phyloP scores from a whole-genome alignment of 2,329 filamentous ascomycete species.

The Hymenoscyphus scutula region DNA sequence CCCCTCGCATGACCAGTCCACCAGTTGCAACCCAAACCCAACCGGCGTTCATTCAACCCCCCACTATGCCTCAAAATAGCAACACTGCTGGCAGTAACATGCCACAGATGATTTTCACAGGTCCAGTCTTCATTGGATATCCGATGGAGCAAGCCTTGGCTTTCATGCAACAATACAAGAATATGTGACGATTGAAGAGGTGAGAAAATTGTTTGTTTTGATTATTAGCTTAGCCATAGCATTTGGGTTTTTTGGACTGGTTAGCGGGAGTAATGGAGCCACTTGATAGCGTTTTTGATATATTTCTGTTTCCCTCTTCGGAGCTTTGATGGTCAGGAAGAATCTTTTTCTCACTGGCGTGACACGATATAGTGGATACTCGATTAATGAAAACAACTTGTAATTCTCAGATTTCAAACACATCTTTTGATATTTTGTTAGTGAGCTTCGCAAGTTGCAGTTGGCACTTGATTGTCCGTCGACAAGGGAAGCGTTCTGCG shows the following conservation, averaged over 20 bases:
- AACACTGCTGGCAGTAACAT: conserved; percentile 16
- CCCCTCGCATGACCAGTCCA: conserved; percentile 7
- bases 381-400: not conserved
- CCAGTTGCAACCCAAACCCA: conserved; percentile 38
- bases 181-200: conserved; percentile 21
- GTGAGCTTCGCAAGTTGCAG: too few relatives aligned
- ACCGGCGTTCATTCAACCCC: conserved; percentile 53
- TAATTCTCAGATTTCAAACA: not conserved
- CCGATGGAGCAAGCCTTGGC: conserved; percentile 77
- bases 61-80: conserved; percentile 29
- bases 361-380: not conserved
- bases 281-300: not conserved
- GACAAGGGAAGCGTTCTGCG: too few relatives aligned
- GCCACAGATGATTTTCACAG: conserved; percentile 82
- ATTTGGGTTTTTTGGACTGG: conserved; percentile 13
- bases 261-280: not conserved
- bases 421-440: too few relatives aligned
- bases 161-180: conserved; percentile 57
- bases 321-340: not conserved
- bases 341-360: not conserved
- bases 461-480: too few relatives aligned
- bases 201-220: not conserved
- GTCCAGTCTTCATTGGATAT: conserved; percentile 92
- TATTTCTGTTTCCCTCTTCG: not conserved
- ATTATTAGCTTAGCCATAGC: conserved; percentile 16